Base-by-base conservation (phyloP, 495 filamentous ascomycete genomes). In the Podospora anserina region DNA sequence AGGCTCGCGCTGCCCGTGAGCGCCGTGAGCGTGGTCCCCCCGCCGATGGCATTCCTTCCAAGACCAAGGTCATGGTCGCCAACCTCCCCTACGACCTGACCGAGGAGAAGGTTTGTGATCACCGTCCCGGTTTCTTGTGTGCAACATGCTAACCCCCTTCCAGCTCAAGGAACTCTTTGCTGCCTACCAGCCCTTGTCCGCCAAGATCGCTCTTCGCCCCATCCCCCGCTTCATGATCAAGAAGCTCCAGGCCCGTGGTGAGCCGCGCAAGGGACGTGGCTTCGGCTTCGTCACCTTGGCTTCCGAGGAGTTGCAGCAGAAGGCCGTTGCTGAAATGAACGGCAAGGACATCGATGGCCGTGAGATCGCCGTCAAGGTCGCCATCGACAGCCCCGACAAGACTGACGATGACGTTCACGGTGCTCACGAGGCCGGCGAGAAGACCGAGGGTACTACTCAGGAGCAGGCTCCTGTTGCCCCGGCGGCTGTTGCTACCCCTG, bases 161-260 rank as follows among this genome's bases (percentile, higher is more conserved):
- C 71, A 98, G 95, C 93, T 99, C 75, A 92, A 97, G 86, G 93
- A 98, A 75, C 90, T 98, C 77, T 99, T 99, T 83, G 81, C 82
- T 67, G 92, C 86, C 64, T 99, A 97, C 84, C 82, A 90, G 74
- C 96, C 95, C 16, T 87, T 90, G 66, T 94, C 92, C 56, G 95
- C 95, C 79, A 99, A 98, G 87, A 97, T 99, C 76, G 95, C 95
- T 69, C 91, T 99, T 70, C 94, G 95, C 60, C 95, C 95, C 54
- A 99, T 99, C 74, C 96, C 96, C 64, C 94, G 93, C 71, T 99
- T 97, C 88, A 99, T 99, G 95, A 94, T 99, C 82, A 96, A 96
- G 88, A 99, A 98, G 86, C 92, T 99, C 65, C 94, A 96, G 83
- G 92, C 92, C 71, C 94, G 95, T 74, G 93, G 93, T 71, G 95